Evolutionary conservation across 1,284 basidiomycete species (phyloP), one percentile per base, ranked within the genome.

Genomic region (Microbotryomycetes sp.): DNA sequence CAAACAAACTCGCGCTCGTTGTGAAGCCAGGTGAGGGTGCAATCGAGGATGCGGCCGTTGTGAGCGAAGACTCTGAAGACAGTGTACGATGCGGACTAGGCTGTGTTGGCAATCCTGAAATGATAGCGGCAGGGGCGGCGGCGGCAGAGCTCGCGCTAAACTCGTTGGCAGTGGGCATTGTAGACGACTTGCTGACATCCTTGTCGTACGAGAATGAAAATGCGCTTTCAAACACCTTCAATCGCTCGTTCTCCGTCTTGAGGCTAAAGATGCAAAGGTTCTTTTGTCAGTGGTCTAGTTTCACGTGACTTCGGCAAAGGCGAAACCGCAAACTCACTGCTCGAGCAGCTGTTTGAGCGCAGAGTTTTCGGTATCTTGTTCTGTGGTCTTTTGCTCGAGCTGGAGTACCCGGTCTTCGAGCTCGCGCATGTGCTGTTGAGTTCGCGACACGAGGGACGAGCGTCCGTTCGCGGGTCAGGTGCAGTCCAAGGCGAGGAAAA

Each of bases 341-440:
- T 69, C 65, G 35, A 69, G 56, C 4, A 69, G 50, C 49, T 64
- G 60, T 60, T 69, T 69, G 47, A 69, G 56, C 5, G 67, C 65
- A 7, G 56, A 27, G 59, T 71, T 71, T 54, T 71, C 70, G 3
- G 62, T 46, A 21, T 52, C 57, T 18, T 59, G 54, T 2, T 61
- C 57, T 41, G 60, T 54, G 28, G 64, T 54, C 27, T 52, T 35
- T 31, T 62, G 46, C 46, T 71, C 64, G 41, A 71, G 59, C 21
- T 46, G 51, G 9, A 56, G 52, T 15, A 71, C 65, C 26, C 68
- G 66, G 30, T 66, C 67, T 52, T 71, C 70, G 35, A 71, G 67
- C 15, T 71, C 70, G 31, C 64, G 63, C 16, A 71, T 41, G 54
- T 69, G 67, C 61, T 65, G 62, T 27, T 13, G 27, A 3, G 13